Evolutionary conservation across 352 stramenopile species (phyloP).

Genomic region (Pythium sp.): DNA sequence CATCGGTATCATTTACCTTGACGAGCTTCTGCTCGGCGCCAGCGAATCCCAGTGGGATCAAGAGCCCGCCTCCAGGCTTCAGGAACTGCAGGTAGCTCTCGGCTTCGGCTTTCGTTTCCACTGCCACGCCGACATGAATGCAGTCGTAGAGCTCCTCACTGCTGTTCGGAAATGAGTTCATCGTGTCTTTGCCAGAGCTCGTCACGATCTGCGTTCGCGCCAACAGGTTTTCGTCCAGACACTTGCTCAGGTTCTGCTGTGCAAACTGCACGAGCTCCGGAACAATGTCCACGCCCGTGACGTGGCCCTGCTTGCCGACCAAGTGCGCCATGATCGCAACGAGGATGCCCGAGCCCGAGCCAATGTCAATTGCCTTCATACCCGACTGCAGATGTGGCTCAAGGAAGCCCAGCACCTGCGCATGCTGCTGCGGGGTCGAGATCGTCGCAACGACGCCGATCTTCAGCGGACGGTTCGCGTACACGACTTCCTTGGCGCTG

Average conservation of each 20-base stretch:
- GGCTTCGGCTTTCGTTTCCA: constrained; percentile 70
- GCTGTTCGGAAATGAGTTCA: constrained; percentile 17
- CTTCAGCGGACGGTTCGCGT: constrained; percentile 74
- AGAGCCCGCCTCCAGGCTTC: constrained; percentile 62
- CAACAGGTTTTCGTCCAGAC: constrained; percentile 34
- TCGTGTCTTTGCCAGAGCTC: constrained; percentile 43
- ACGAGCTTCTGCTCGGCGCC: constrained; percentile 76
- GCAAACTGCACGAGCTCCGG: constrained; percentile 71
- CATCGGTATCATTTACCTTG: constrained; percentile 36
- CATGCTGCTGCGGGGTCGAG: constrained; percentile 84
- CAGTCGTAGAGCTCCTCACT: constrained; percentile 48
- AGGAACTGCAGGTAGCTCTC: constrained; percentile 68
- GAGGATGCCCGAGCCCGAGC: constrained; percentile 78
- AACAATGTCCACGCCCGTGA: constrained; percentile 79
- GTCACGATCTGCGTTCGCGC: constrained; percentile 41
- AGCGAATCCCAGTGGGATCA: constrained; percentile 63
- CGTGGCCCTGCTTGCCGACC: constrained; percentile 46
- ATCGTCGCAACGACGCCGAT: constrained; percentile 82
- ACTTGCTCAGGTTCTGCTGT: constrained; percentile 50
- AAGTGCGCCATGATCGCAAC: constrained; percentile 77
- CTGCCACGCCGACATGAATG: constrained; percentile 79
- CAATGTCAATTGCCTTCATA: constrained; percentile 64
- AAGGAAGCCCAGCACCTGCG: constrained; percentile 68
- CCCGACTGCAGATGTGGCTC: constrained; percentile 64
- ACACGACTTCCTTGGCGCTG: constrained; percentile 32